These are phyloP conservation scores for Saccharomycopsis babjevae DNA, from an alignment of 805 yeast genomes.

Conservation along the genomic window DNA sequence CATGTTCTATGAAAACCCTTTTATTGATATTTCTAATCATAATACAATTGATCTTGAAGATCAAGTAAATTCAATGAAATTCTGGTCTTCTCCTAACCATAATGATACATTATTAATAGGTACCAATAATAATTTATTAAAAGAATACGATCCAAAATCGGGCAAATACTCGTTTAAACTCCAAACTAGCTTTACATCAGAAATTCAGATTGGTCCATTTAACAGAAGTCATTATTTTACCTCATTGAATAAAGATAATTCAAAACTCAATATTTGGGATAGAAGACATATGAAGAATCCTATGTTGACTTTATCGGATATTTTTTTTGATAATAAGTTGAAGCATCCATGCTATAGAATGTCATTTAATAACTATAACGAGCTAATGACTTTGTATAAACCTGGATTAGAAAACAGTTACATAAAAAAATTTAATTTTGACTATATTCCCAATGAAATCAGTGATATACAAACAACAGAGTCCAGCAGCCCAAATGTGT, in stretches of 20 bases:
- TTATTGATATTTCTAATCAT: background rate
- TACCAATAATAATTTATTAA: background rate
- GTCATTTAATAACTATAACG: constrained; percentile 5
- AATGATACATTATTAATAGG: background rate
- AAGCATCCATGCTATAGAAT: constrained; percentile 13
- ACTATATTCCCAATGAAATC: constrained; percentile 14
- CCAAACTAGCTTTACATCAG: background rate
- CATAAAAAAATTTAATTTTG: constrained; percentile 10
- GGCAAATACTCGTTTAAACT: background rate
- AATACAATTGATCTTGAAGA: background rate
- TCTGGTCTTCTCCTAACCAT: background rate
- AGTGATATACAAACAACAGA: background rate
- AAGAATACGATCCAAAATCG: background rate
- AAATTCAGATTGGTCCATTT: constrained; percentile 14
- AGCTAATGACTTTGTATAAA: constrained; percentile 11
- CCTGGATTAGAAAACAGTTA: constrained; percentile 3
- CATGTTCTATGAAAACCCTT: background rate
- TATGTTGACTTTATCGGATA: background rate
- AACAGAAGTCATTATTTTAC: constrained; percentile 8
- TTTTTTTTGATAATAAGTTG: background rate
- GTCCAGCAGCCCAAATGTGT: background rate
- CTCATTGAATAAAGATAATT: constrained; percentile 4
- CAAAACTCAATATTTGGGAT: constrained; percentile 9
- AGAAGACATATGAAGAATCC: constrained; percentile 3
- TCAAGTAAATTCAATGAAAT: background rate